Conservation (phyloP, 78 protist species). For the Blattamonas nauphoetae region DNA sequence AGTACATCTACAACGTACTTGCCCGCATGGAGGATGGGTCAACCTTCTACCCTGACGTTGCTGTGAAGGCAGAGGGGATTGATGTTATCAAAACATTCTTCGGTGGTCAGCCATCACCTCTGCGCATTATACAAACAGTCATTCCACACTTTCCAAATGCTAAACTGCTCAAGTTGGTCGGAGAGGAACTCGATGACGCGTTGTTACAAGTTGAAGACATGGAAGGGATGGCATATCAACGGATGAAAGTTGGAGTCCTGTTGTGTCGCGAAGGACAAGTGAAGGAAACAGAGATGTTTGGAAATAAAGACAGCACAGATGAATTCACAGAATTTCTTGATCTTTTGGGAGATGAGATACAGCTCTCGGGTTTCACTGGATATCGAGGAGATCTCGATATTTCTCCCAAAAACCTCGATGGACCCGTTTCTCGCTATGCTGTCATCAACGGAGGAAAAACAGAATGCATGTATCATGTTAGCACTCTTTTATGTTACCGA, state of each 20-base stretch:
- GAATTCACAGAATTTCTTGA: not conserved
- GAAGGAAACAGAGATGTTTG: not conserved
- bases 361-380: not conserved
- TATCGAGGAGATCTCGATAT: not conserved
- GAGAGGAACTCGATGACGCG: not conserved
- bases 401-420: not conserved
- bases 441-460: not conserved
- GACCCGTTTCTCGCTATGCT: not conserved
- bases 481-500: not conserved
- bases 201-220: not conserved
- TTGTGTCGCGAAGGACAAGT: not conserved
- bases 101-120: not conserved
- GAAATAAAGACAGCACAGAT: not conserved
- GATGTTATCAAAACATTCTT: not conserved
- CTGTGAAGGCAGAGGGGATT: not conserved
- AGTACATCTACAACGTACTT: not conserved
- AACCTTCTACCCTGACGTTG: not conserved
- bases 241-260: slow-evolving; percentile 5
- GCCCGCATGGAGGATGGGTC: not conserved
- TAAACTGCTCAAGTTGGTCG: not conserved
- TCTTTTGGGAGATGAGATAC: not conserved
- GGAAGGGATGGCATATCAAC: not conserved
- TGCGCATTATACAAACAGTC: not conserved
- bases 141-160: not conserved
- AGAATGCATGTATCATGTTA: not conserved